Evolutionary conservation across 192 early-diverging fungal species (phyloP).

Genomic region (Podila epigama): DNA sequence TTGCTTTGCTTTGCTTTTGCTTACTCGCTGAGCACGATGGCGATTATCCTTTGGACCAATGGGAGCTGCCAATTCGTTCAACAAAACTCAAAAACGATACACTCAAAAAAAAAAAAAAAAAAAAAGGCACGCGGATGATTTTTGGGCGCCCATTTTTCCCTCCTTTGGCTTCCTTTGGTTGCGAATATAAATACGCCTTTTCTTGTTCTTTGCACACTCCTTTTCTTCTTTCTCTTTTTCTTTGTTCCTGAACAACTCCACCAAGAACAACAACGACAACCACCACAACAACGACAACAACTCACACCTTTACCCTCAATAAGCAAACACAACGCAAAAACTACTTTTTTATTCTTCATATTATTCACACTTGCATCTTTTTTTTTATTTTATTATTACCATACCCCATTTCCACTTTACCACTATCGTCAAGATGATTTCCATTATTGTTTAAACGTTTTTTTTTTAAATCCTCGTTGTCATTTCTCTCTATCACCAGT

Average conservation of each 20-base stretch:
- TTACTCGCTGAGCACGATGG: conserved; percentile 19
- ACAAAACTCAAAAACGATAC: too few relatives aligned
- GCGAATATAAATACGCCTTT: background rate
- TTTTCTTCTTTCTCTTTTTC: background rate
- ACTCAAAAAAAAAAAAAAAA: too few relatives aligned
- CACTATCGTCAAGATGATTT: conserved; percentile 30
- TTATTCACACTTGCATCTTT: background rate
- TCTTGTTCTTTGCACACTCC: background rate
- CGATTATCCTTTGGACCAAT: conserved; percentile 22
- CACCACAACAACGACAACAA: background rate
- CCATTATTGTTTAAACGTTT: conserved; percentile 41
- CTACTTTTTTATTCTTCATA: background rate
- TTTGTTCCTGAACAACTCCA: background rate
- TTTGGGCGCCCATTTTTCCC: background rate
- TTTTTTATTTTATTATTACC: conserved; percentile 6
- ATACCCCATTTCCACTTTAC: conserved; percentile 4
- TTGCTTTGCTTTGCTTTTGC: background rate
- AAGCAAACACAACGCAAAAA: background rate
- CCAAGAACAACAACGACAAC: background rate
- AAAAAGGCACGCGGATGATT: background rate
- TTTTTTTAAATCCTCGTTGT: background rate
- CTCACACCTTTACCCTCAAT: background rate
- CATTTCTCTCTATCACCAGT: conserved; percentile 4
- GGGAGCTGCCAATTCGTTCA: background rate
- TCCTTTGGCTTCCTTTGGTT: background rate